Percentiles rank a stretch among this genome's conserved stretches.
phyloP scores from a whole-genome alignment of 176 grass and related monocot species.

The Carex cristatella region DNA sequence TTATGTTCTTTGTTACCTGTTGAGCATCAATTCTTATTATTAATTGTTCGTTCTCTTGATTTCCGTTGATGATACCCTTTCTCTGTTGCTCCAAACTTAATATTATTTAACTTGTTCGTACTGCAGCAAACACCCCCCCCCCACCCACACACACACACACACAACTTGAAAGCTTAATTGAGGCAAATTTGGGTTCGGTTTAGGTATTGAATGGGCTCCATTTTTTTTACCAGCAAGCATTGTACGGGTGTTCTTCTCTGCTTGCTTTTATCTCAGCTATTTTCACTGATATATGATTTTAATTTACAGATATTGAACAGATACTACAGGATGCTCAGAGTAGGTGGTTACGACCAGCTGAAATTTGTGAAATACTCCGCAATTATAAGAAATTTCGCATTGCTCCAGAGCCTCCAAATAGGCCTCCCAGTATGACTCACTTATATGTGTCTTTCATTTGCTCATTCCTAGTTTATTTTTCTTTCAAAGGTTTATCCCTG shows the following conservation, averaged over 20 bases:
- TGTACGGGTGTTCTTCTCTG: not conserved
- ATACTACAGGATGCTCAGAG: conserved; percentile 86
- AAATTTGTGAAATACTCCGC: conserved; percentile 96
- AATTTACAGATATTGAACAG: conserved; percentile 79
- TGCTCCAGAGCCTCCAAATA: conserved; percentile 83
- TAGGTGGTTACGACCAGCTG: conserved; percentile 80
- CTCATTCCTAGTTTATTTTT: not conserved
- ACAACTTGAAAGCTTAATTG: too few species aligned
- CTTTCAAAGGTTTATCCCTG: not conserved
- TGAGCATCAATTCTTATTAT: not conserved
- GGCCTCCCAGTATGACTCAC: conserved; percentile 64
- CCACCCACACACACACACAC: too few species aligned
- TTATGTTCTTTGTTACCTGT: not conserved
- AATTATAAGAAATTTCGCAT: conserved; percentile 82
- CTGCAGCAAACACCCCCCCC: too few species aligned
- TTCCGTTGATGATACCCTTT: too few species aligned
- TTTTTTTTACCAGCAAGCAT: too few species aligned
- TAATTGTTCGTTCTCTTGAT: too few species aligned
- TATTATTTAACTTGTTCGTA: too few species aligned
- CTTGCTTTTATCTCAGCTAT: conserved; percentile 15
- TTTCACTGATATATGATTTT: conserved; percentile 14
- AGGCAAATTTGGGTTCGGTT: too few species aligned
- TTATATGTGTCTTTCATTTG: conserved; percentile 8
- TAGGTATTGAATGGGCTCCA: too few species aligned
- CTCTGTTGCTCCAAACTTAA: too few species aligned